Base-by-base conservation (phyloP, 169 alveolate species). In the Plasmodium ovale region DNA sequence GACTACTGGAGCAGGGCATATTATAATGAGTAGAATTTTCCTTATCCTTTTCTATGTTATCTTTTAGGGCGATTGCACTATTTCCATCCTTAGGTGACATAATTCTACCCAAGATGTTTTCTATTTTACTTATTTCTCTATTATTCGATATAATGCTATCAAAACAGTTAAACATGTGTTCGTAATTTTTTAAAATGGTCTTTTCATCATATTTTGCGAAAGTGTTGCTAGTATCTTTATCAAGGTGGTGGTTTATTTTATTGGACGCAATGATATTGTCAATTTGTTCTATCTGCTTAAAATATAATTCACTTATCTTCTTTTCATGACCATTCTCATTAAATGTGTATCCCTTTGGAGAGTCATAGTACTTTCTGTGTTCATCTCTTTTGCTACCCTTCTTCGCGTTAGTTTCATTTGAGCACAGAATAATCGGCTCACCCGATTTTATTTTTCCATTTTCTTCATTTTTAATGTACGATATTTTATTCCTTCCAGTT, bases 131-230 rank as follows among this genome's bases (percentile, higher is more conserved):
- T 1, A 35, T 12, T 14, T 53, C 19, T 33, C 87, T 56, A 37
- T 42, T 56, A 56, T 16, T 53, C n/a, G 71, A 27, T 1, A 53
- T 42, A 72, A 19, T 54, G 9, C 10, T 54, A 33, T 72, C 69
- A 33, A 53, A 16, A n/a, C 0, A 10, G 44, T 51, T 44, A 31
- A 69, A 21, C 14, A 54, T 25, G 33, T 56, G 16, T 56, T 72
- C 19, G 14, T 60, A 60, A 60, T 12, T 60, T 27, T 60, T 60
- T 2, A 60, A 27, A 29, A 33, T 25, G 9, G 42, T 59, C 9
- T 59, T 59, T 59, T 59, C 65, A 29, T 72, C 70, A 19, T 23
- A 51, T 72, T 72, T 51, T 72, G 68, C 42, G 16, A 72, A 72
- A 33, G 19, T n/a, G 14, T n/a, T 29, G 33, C 10, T 53, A 16